Conservation (phyloP, 1,284 basidiomycete genomes). For the Tausonia pullulans region DNA sequence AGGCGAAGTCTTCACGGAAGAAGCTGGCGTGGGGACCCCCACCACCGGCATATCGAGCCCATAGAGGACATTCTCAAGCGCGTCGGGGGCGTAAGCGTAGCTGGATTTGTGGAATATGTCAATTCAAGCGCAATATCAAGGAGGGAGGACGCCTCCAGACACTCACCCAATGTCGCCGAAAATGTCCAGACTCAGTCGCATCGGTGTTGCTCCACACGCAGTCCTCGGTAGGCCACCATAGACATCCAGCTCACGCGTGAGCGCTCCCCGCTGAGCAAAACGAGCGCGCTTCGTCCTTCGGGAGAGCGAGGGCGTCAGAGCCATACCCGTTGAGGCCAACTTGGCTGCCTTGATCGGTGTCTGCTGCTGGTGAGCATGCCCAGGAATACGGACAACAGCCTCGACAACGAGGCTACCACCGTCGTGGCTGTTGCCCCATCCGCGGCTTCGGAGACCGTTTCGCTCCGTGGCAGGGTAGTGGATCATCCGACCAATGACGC, state of each 20-base stretch:
- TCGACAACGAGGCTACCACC: conserved; percentile 43
- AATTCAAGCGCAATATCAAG: neutral
- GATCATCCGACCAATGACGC: conserved; percentile 41
- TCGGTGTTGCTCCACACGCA: too few relatives aligned
- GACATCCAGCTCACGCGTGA: too few relatives aligned
- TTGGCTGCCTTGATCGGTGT: too few relatives aligned
- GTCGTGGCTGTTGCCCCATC: conserved; percentile 48
- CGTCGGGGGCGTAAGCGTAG: conserved; percentile 21
- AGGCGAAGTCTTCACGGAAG: too few relatives aligned
- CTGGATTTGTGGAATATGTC: conserved; percentile 5
- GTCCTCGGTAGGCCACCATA: too few relatives aligned
- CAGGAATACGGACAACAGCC: conserved; percentile 36
- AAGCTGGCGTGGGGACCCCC: too few relatives aligned
- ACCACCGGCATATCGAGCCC: neutral
- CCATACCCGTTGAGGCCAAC: too few relatives aligned
- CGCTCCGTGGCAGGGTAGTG: conserved; percentile 41
- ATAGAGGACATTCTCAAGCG: conserved; percentile 7
- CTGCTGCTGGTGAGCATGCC: conserved; percentile 22
- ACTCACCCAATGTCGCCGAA: conserved; percentile 16
- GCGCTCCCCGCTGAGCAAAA: neutral
- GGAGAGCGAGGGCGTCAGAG: neutral
- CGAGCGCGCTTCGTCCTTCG: conserved; percentile 12
- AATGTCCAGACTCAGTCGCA: neutral
- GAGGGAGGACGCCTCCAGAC: too few relatives aligned
- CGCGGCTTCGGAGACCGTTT: conserved; percentile 39